phyloP scores from a whole-genome alignment of 306 rosid species.

The Albizia julibrissin region DNA sequence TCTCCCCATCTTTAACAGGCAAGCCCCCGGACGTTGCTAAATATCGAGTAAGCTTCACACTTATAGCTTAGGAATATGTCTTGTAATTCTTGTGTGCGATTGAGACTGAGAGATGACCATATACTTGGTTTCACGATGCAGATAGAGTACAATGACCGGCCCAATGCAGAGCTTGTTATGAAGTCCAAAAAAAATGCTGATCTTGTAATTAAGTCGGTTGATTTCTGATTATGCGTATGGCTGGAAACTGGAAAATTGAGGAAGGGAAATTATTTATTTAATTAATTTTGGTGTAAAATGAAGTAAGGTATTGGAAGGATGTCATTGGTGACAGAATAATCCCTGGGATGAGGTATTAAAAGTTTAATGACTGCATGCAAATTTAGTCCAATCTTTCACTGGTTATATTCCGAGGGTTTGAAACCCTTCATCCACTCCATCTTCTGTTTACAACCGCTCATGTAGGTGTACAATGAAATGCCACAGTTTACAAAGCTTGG shows the following conservation, averaged over 20 bases:
- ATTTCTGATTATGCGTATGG: slow-evolving; percentile 47
- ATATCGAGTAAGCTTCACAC: slow-evolving; percentile 63
- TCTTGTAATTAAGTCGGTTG: slow-evolving; percentile 72
- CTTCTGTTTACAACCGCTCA: neutral
- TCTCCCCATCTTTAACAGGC: slow-evolving; percentile 43
- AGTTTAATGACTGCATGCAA: neutral
- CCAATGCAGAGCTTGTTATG: slow-evolving; percentile 77
- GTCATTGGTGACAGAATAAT: neutral
- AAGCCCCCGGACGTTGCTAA: slow-evolving; percentile 73
- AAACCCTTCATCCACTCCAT: neutral
- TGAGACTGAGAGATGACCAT: neutral
- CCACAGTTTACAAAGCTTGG: neutral
- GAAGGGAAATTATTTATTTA: neutral
- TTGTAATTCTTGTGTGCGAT: slow-evolving; percentile 11
- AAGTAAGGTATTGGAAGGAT: neutral
- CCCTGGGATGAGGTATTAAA: neutral
- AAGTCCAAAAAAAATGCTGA: slow-evolving; percentile 80
- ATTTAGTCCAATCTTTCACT: neutral
- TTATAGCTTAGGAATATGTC: slow-evolving; percentile 1
- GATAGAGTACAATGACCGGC: slow-evolving; percentile 83
- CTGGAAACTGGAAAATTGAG: neutral
- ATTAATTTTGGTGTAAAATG: neutral
- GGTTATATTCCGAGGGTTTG: neutral
- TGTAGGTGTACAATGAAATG: neutral
- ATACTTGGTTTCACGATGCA: slow-evolving; percentile 39